Base-by-base conservation (phyloP, 129 eudicot genomes). In the Lactuca sativa region DNA sequence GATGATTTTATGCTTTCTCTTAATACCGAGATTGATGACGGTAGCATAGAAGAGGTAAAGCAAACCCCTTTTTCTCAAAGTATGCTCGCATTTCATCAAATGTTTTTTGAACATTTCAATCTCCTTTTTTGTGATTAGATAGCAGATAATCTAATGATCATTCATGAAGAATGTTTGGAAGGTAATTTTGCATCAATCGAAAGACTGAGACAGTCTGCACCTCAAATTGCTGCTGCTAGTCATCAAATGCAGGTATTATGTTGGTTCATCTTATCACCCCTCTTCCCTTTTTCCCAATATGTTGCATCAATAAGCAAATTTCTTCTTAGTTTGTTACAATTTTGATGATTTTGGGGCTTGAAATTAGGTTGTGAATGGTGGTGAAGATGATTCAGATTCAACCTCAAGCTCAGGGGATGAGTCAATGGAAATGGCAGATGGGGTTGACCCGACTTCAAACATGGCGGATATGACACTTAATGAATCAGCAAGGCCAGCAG, bases 111-210 rank as follows among this genome's bases (percentile, higher is more conserved):
- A 44, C 51, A 44, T 47, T 47, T 47, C 5, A 47, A 47, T 47
- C 15, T n/a, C 7, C 25, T 62, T 14, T 14, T 14, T 63, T 32
- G 40, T 58, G 16, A 59, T 9, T 67, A 90, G 97, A 77, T 87
- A 68, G 82, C 97, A 16, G 91, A 87, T 51, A 85, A 87, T 30
- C 43, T 90, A 69, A 81, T 87, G 92, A 68, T 81, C 60, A 85
- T 90, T 91, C 92, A 79, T 76, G 92, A 87, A 87, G 97, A 87
- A 71, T 90, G 97, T 73, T 77, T 85, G 82, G 95, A 85, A 74
- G 97, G 92, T 16, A 77, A 90, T 77, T 90, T 78, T 70, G 71
- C 43, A 59, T 90, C 92, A 2, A 79, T 90, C 0, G 83, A 85
- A 61, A 74, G 66, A 70, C 75, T 90, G 47, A 85, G 67, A 80